Conservation (phyloP, 2,329 filamentous ascomycete species). For the Aureobasidium uvarum region DNA sequence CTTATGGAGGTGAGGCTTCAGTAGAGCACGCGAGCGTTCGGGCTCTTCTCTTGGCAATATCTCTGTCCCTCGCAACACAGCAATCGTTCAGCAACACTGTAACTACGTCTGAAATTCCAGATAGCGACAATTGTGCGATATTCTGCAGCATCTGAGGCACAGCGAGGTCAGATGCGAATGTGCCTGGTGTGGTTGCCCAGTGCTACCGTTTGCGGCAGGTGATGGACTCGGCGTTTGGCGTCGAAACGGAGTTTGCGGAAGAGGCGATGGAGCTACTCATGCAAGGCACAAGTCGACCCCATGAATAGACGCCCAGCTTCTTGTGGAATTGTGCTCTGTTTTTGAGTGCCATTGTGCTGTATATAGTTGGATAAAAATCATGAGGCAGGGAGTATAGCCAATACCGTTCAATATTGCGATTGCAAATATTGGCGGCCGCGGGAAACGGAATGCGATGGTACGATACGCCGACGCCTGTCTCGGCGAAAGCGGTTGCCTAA, state of each 20-base stretch:
- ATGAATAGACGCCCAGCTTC: neutral
- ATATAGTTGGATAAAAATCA: neutral
- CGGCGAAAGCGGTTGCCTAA: slow-evolving; percentile 10
- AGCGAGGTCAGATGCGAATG: neutral
- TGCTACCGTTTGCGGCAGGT: slow-evolving; percentile 14
- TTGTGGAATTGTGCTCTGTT: neutral
- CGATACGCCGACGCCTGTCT: slow-evolving; percentile 3
- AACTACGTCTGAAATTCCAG: neutral
- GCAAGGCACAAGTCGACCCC: slow-evolving; percentile 11
- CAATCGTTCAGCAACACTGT: neutral
- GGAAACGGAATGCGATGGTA: slow-evolving; percentile 3
- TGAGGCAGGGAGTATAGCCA: neutral
- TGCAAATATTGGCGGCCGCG: slow-evolving; percentile 20
- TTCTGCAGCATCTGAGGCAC: neutral
- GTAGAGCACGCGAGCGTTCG: neutral
- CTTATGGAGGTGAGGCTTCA: neutral
- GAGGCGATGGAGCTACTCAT: slow-evolving; percentile 3
- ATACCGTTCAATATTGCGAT: slow-evolving; percentile 19
- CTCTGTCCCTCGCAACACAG: neutral
- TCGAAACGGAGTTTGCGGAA: slow-evolving; percentile 16
- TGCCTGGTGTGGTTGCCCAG: slow-evolving; percentile 18
- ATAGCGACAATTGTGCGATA: neutral
- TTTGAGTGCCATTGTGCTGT: neutral
- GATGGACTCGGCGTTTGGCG: slow-evolving; percentile 5
- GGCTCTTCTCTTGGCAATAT: neutral